These are phyloP conservation scores for Paramecium caudatum DNA, from an alignment of 73 alveolate genomes.

Conservation along the genomic window DNA sequence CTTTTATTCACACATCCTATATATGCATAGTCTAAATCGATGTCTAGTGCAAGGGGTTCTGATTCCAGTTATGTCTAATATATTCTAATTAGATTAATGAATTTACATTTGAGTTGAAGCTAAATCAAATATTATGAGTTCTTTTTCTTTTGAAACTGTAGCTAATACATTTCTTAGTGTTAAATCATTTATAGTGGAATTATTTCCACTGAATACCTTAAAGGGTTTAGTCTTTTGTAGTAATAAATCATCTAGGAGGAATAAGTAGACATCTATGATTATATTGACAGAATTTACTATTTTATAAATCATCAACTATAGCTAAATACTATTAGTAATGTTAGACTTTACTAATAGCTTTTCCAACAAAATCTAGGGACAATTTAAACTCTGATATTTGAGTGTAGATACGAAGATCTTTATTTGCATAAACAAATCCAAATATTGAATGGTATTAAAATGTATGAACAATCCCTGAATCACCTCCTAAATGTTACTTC, in stretches of 20 bases:
- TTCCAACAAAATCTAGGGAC: background rate
- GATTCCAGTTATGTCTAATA: slow-evolving; percentile 1
- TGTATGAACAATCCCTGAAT: background rate
- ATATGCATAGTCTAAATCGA: slow-evolving; percentile 49
- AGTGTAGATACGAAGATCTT: background rate
- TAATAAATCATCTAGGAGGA: slow-evolving; percentile 6
- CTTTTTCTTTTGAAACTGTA: background rate
- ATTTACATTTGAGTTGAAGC: background rate
- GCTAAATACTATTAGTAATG: background rate
- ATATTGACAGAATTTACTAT: background rate
- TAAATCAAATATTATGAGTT: background rate
- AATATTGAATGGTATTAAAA: background rate
- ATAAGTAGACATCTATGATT: slow-evolving; percentile 33
- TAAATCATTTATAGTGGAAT: slow-evolving; percentile 1
- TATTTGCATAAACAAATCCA: background rate
- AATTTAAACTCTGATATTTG: slow-evolving; percentile 30
- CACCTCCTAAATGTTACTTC: slow-evolving; percentile 49
- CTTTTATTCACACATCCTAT: slow-evolving; percentile 39
- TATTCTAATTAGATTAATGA: background rate
- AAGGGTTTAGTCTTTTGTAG: background rate
- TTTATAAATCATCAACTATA: slow-evolving; percentile 1
- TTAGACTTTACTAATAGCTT: background rate
- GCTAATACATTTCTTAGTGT: background rate
- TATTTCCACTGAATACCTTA: background rate
- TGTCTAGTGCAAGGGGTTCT: slow-evolving; percentile 3